Evolutionary conservation across 805 yeast genomes (phyloP).

Genomic region (Komagataella pastoris): DNA sequence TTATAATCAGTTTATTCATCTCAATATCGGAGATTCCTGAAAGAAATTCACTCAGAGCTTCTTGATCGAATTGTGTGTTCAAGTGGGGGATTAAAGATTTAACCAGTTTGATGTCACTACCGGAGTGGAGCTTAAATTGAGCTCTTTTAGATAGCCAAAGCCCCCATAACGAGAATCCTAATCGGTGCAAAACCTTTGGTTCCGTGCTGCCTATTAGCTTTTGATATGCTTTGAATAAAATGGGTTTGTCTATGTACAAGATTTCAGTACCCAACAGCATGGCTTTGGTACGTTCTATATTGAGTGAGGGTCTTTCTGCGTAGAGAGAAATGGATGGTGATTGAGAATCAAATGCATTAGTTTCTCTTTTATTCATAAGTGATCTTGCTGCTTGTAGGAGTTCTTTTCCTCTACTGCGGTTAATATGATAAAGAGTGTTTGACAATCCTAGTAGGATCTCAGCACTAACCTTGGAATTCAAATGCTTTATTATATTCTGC

Average conservation of each 20-base stretch:
- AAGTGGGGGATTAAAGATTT: neutral
- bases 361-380: neutral
- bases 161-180: neutral
- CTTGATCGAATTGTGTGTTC: neutral
- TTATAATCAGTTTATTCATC: neutral
- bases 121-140: neutral
- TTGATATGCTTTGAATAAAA: neutral
- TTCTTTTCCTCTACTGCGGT: neutral
- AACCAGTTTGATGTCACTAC: neutral
- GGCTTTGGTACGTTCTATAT: neutral
- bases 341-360: neutral
- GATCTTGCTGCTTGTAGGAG: neutral
- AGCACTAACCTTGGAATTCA: neutral
- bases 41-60: neutral
- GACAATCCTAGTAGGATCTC: conserved; percentile 1
- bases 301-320: neutral
- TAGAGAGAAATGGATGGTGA: neutral
- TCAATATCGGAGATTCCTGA: neutral
- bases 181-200: neutral
- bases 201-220: neutral
- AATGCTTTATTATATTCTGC: neutral
- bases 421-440: neutral
- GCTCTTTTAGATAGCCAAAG: neutral
- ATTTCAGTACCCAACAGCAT: neutral
- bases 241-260: neutral